These are phyloP conservation scores for Fraxinus floribunda DNA, from an alignment of 305 asterid species.

Conservation along the genomic window DNA sequence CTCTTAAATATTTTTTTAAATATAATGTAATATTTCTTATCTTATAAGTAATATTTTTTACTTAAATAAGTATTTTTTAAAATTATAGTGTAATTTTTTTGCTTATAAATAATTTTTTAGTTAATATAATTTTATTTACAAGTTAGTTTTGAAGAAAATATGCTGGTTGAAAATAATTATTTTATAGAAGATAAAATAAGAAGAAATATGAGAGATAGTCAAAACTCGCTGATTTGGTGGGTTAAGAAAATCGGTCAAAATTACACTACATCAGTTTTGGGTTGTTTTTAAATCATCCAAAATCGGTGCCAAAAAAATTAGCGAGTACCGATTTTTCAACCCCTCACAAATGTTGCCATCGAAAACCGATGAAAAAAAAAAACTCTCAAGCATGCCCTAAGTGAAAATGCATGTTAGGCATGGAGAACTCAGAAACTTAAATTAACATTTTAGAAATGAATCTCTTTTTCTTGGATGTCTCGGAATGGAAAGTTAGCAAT, in stretches of 20 bases:
- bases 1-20: too few species aligned
- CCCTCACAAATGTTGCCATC: neutral
- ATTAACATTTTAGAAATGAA: neutral
- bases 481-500: neutral
- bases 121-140: too few species aligned
- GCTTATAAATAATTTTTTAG: too few species aligned
- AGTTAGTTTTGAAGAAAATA: too few species aligned
- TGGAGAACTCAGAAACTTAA: neutral
- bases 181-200: too few species aligned
- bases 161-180: too few species aligned
- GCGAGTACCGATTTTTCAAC: neutral
- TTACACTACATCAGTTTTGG: neutral
- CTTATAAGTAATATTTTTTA: too few species aligned
- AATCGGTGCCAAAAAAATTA: neutral
- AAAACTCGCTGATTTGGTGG: neutral
- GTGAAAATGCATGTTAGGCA: neutral
- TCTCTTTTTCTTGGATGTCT: neutral
- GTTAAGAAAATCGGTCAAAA: neutral
- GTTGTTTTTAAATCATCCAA: neutral
- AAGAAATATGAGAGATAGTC: too few species aligned
- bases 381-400: neutral
- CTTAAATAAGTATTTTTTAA: too few species aligned
- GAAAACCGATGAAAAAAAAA: too few species aligned
- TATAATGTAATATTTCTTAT: too few species aligned
- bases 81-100: too few species aligned